Conservation (phyloP, 2,329 filamentous ascomycete species). For the Penicillium hesseltinei region DNA sequence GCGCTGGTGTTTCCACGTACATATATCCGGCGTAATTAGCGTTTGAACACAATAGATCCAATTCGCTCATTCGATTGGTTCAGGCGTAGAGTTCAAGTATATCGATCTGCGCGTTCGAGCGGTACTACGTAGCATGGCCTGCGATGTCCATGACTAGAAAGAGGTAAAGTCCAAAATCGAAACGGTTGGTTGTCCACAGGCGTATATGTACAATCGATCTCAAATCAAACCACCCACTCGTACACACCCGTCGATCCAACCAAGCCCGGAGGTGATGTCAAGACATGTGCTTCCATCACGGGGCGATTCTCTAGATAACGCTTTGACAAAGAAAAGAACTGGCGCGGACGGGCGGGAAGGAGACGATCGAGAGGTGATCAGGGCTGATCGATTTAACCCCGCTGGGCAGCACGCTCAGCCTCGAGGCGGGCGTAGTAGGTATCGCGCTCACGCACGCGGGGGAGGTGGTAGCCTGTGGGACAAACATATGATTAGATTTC, state of each 20-base stretch:
- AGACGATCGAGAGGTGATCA: slow-evolving; percentile 13
- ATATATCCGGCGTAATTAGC: slow-evolving; percentile 35
- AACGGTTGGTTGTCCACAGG: slow-evolving; percentile 22
- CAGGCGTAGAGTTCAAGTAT: not conserved
- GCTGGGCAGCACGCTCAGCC: slow-evolving; percentile 54
- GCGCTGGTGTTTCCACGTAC: slow-evolving; percentile 22
- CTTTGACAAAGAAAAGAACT: slow-evolving; percentile 19
- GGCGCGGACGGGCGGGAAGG: slow-evolving; percentile 19
- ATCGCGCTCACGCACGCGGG: slow-evolving; percentile 62
- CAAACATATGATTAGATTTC: slow-evolving; percentile 3
- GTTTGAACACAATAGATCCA: slow-evolving; percentile 33
- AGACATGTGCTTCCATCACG: not conserved
- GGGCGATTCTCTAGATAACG: slow-evolving; percentile 11
- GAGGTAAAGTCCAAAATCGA: slow-evolving; percentile 15
- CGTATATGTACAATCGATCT: slow-evolving; percentile 36
- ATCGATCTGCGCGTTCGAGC: not conserved
- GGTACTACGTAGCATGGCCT: not conserved
- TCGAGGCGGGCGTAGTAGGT: slow-evolving; percentile 63
- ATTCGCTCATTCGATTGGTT: slow-evolving; percentile 1
- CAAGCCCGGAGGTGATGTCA: slow-evolving; percentile 6
- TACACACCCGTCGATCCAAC: slow-evolving; percentile 18
- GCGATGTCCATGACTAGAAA: not conserved
- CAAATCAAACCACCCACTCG: slow-evolving; percentile 18
- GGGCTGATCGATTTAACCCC: slow-evolving; percentile 28
- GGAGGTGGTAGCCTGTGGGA: slow-evolving; percentile 61